Evolutionary conservation across 1,284 basidiomycete species (phyloP).

Genomic region (Melampsora abietis-canadensis): DNA sequence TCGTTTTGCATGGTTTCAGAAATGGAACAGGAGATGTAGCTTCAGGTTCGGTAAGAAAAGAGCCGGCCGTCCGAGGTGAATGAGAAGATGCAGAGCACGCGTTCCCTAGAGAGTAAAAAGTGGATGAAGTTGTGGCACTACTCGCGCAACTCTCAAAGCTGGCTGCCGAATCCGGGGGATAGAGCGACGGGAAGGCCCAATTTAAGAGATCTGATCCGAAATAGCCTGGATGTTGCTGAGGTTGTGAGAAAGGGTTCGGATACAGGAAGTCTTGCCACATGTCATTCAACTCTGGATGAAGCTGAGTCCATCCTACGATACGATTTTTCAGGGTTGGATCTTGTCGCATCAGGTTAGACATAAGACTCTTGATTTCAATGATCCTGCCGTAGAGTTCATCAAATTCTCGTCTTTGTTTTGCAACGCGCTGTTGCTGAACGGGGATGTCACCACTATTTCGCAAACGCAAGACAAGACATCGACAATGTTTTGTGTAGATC

Average conservation of each 20-base stretch:
- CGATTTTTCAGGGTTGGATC: slow-evolving; percentile 20
- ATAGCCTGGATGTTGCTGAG: not conserved
- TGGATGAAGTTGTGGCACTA: slow-evolving; percentile 23
- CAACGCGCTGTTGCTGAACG: slow-evolving; percentile 17
- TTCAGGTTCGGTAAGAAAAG: slow-evolving; percentile 1
- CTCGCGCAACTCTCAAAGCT: slow-evolving; percentile 23
- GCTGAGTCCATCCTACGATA: not conserved
- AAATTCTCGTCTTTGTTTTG: slow-evolving; percentile 32
- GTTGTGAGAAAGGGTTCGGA: not conserved
- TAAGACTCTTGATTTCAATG: slow-evolving; percentile 5
- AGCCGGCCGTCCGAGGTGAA: slow-evolving; percentile 3
- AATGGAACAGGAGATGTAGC: not conserved
- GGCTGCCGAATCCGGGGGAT: slow-evolving; percentile 26
- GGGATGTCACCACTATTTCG: slow-evolving; percentile 39
- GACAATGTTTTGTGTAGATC: not conserved
- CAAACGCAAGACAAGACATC: not conserved
- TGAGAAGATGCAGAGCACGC: not conserved
- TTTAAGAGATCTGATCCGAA: slow-evolving; percentile 5
- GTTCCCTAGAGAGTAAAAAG: not conserved
- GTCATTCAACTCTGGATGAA: not conserved
- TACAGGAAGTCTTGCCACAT: not conserved
- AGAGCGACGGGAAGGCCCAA: slow-evolving; percentile 2
- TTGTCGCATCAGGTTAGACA: not conserved
- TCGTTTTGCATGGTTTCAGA: slow-evolving; percentile 5
- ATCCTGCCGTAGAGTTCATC: slow-evolving; percentile 25